Evolutionary conservation across 2,329 filamentous ascomycete genomes (phyloP), one percentile per base, ranked within the genome.

Genomic region (Dryadomyces quercus-mongolicae): DNA sequence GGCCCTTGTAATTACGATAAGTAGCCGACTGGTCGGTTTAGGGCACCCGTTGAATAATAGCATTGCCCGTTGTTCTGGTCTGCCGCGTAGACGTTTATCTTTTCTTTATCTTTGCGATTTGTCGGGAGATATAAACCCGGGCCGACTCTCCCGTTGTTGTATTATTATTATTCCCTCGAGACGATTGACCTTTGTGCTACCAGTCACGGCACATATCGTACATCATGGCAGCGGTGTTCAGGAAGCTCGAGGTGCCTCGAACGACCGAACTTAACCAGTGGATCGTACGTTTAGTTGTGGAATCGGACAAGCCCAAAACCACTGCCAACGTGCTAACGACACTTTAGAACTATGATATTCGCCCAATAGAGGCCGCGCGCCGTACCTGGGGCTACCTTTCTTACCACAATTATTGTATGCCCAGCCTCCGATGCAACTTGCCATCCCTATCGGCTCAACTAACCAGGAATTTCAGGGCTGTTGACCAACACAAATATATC

Each of bases 401-500:
- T 3, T 75, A 70, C 47, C 68, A 72, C 58, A 72, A 73, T 59
- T 73, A 66, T 52, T 74, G 73, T 73, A 59, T 31, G 64, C 18
- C 46, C 13, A 9, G 2, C 6, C 40, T 51, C 20, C 21, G 10
- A 25, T 22, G 1, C 16, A 21, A 42, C 16, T 18, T n/a, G 13
- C 16, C 21, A 22, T 46, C 5, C 6, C 36, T 12, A 12, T 20
- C 12, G 12, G 13, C 9, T 25, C 8, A 22, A 16, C 25, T 15
- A 21, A 42, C 16, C 20, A 40, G 2, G 31, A 31, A 2, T 31
- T 10, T 16, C 16, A 73, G 71, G 71, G 72, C 63, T 75, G n/a
- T 59, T 76, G 48, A 68, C 73, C 58, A 74, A 75, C 56, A 72
- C 67, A 55, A 72, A 69, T 56, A 71, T 72, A 56, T 64, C 69